Base-by-base conservation (phyloP, 208 protist genomes). In the Leishmania tropica region DNA sequence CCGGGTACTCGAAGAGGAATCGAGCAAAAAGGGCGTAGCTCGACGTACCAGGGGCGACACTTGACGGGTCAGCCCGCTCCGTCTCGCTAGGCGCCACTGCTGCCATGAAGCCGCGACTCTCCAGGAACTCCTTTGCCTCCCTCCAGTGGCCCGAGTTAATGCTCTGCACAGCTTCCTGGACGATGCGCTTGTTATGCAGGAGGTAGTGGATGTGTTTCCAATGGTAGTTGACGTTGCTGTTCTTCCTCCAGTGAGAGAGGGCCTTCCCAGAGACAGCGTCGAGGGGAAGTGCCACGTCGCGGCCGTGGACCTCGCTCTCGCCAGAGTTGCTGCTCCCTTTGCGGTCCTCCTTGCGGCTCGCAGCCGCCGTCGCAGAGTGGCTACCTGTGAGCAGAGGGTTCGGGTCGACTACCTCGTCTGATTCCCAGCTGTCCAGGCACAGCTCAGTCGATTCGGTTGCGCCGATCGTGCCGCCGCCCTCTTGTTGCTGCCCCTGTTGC, bases 151-250 rank as follows among this genome's bases (percentile, higher is more conserved):
- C 90, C 13, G 68, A 81, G 82, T 95, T 93, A 71, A 95, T 86
- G 58, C 91, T 76, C 73, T 87, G 84, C 70, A 92, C 72, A 17
- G 91, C 93, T 47, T 90, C 87, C 56, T 92, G 88, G 53, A 84
- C 77, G 45, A 96, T 93, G 84, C 87, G 87, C 78, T 96, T 96
- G 86, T 96, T 90, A 68, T 96, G 93, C 53, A 95, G 82, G 21
- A 94, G 85, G 73, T 86, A 90, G 76, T 97, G 94, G 51, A 97
- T 84, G 80, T 97, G 94, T 84, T 96, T 96, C 93, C 94, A 97
- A 86, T 97, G 94, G 83, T 95, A 97, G 60, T 80, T 74, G 72
- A 95, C 88, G 56, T 80, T 84, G 60, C 60, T 71, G 28, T 83
- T 1, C 62, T 82, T 88, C 68, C 84, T 79, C 75, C 83, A 87